Base-by-base conservation (phyloP, 208 protist genomes). In the Leishmania tropica region DNA sequence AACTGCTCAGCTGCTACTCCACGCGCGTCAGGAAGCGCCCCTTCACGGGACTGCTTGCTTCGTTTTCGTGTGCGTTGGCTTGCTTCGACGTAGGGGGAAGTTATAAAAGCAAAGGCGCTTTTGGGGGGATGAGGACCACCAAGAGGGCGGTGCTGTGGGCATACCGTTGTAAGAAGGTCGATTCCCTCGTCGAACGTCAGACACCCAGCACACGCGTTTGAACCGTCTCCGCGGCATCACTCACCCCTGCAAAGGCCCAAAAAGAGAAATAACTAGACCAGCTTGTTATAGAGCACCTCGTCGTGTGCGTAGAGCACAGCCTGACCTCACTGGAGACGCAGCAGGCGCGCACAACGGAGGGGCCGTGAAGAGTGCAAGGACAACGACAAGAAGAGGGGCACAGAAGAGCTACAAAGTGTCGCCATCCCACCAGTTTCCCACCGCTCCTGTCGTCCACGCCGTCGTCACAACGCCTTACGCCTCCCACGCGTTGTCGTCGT, bases 401-500 rank as follows among this genome's bases (percentile, higher is more conserved):
- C 21, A 28, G 40, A 11, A 40, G 15, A 3, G 7, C 6, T 3
- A 11, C 35, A 19, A n/a, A 73, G 24, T 1, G 40, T 7, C 67
- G 15, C 17, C 35, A 47, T 3, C 21, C 67, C 15, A 4, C 8
- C 67, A 31, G 0, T 48, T 48, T 31, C 24, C 10, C 28, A 42
- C 70, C 24, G 19, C 21, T 47, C 40, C 37, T 1, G 6, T 51
- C 19, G 3, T 17, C 13, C 21, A 35, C 40, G 1, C 28, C 47
- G 4, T 6, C 45, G 31, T 28, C 40, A 35, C 45, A 74, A 51
- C 35, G 35, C n/a, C 77, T 85, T 82, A 87, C 81, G 74, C 73
- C 76, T 85, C 85, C 85, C 85, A 88, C 48, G 71, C 78, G 81
- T 85, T 85, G 62, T 88, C 81, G 56, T 85, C 92, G 75, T 76